Percentiles rank a stretch among this genome's conserved stretches.
Evolutionary conservation across 352 stramenopile species (phyloP).

Genomic region (Elongisporangium undulatum): DNA sequence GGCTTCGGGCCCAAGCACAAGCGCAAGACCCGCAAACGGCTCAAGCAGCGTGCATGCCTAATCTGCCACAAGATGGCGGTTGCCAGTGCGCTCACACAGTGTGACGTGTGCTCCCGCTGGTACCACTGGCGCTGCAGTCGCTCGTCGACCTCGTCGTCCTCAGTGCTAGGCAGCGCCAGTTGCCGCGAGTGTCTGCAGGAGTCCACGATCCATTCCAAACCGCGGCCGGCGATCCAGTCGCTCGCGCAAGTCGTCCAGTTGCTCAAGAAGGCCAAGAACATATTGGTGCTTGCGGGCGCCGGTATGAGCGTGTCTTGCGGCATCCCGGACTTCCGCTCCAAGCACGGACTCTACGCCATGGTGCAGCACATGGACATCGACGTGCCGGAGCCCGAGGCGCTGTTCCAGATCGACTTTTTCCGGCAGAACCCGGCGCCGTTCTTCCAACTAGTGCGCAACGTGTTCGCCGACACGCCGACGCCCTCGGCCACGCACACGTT

Average conservation of each 20-base stretch:
- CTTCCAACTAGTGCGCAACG: slow-evolving; percentile 91
- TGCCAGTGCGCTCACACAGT: slow-evolving; percentile 54
- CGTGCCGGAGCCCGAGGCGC: slow-evolving; percentile 93
- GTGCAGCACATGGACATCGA: slow-evolving; percentile 75
- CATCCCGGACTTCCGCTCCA: slow-evolving; percentile 98
- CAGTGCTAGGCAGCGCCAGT: slow-evolving; percentile 69
- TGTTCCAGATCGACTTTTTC: slow-evolving; percentile 99
- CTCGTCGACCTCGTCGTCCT: slow-evolving; percentile 38
- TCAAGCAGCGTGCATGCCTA: slow-evolving; percentile 35
- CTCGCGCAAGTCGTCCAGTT: slow-evolving; percentile 64
- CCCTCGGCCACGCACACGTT: slow-evolving; percentile 96
- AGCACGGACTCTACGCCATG: slow-evolving; percentile 85
- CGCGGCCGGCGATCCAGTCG: slow-evolving; percentile 33
- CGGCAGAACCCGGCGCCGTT: slow-evolving; percentile 94
- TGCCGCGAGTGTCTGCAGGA: slow-evolving; percentile 74
- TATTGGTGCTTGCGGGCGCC: slow-evolving; percentile 90
- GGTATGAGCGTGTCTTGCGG: slow-evolving; percentile 96
- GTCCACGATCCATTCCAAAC: slow-evolving; percentile 21
- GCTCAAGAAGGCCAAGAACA: slow-evolving; percentile 75
- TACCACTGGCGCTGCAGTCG: slow-evolving; percentile 50
- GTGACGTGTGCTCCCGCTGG: slow-evolving; percentile 64
- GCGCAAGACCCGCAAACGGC: slow-evolving; percentile 25
- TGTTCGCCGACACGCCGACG: slow-evolving; percentile 60
- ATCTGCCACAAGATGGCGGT: slow-evolving; percentile 42
- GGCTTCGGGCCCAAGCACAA: slow-evolving; percentile 29